These are phyloP conservation scores for Aspergillaceae sp. DNA, from an alignment of 2,329 filamentous ascomycete species.

Conservation along the genomic window DNA sequence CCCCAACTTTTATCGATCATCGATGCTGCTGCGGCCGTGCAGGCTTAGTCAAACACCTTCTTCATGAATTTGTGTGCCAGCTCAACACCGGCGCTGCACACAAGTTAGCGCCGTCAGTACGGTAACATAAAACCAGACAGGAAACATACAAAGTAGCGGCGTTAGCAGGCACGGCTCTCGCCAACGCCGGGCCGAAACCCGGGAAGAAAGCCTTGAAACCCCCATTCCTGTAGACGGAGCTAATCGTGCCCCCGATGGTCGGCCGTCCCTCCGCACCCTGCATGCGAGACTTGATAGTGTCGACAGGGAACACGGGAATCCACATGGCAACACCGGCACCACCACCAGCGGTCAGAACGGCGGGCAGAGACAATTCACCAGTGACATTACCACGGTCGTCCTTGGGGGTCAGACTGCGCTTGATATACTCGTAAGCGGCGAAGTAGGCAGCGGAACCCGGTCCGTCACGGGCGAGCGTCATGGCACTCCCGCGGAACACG, in stretches of 20 bases:
- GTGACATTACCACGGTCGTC: slow-evolving; percentile 65
- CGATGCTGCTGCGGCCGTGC: not conserved
- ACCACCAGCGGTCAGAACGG: slow-evolving; percentile 78
- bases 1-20: slow-evolving; percentile 1
- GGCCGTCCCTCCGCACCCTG: slow-evolving; percentile 85
- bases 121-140: not conserved
- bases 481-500: slow-evolving; percentile 83
- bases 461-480: slow-evolving; percentile 88
- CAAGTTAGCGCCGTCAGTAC: slow-evolving; percentile 5
- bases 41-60: slow-evolving; percentile 32
- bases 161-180: slow-evolving; percentile 89
- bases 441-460: slow-evolving; percentile 94
- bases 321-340: slow-evolving; percentile 96
- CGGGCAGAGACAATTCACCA: slow-evolving; percentile 70
- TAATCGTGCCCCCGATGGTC: slow-evolving; percentile 69
- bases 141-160: slow-evolving; percentile 70
- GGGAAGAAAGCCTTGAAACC: slow-evolving; percentile 94
- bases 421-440: slow-evolving; percentile 92
- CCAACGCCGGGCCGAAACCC: slow-evolving; percentile 84
- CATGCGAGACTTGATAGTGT: slow-evolving; percentile 89
- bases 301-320: slow-evolving; percentile 96
- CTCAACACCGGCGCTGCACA: slow-evolving; percentile 39
- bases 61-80: slow-evolving; percentile 45
- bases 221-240: slow-evolving; percentile 71
- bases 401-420: slow-evolving; percentile 74